Conservation (phyloP, 345 rosid genomes). For the Gossypium australe region DNA sequence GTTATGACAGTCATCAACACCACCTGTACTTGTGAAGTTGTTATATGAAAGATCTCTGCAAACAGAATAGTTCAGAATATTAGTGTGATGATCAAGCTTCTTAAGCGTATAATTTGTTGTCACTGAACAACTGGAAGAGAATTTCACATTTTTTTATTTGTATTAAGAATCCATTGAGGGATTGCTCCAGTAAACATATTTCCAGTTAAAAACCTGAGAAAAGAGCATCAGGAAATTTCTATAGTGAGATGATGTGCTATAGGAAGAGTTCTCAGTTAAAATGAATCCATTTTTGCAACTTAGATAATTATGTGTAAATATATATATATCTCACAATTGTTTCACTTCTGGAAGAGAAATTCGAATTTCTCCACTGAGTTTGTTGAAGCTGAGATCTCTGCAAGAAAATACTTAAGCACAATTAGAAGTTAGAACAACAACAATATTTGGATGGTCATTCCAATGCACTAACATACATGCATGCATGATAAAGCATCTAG, state of each 20-base stretch:
- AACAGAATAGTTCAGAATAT: not conserved
- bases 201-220: constrained; percentile 30
- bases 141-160: not conserved
- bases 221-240: not conserved
- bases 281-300: not conserved
- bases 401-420: not conserved
- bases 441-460: too few relatives aligned
- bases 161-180: constrained; percentile 21
- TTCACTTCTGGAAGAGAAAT: not conserved
- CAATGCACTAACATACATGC: too few relatives aligned
- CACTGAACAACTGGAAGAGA: not conserved
- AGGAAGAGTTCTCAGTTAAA: too few relatives aligned
- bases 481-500: too few relatives aligned
- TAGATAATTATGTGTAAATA: not conserved
- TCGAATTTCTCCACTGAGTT: constrained; percentile 32
- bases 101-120: not conserved
- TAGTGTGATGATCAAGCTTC: not conserved
- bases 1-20: not conserved
- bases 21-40: constrained; percentile 14
- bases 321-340: constrained; percentile 3
- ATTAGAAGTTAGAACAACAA: too few relatives aligned
- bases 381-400: constrained; percentile 51
- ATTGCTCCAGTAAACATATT: constrained; percentile 29
- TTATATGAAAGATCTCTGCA: constrained; percentile 37
- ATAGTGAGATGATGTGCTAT: too few relatives aligned